Conservation (phyloP, 768 basidiomycete genomes). For the Podaxis sp. region DNA sequence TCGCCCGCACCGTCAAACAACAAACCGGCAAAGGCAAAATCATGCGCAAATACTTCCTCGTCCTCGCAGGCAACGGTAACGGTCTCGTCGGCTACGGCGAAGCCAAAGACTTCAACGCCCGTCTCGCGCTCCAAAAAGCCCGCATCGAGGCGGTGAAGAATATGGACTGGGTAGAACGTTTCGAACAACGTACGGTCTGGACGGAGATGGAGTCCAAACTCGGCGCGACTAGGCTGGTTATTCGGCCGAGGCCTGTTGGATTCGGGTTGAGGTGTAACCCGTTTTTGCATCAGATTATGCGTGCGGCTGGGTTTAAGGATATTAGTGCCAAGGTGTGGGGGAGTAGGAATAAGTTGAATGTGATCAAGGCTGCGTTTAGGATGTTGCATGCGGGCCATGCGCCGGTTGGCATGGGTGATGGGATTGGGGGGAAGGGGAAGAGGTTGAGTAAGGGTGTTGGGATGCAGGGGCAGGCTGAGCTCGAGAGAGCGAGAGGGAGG, state of each 20-base stretch:
- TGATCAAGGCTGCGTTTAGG: slow-evolving; percentile 82
- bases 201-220: slow-evolving; percentile 85
- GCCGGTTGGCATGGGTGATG: slow-evolving; percentile 80
- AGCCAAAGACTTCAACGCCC: slow-evolving; percentile 65
- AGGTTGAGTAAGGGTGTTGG: slow-evolving; percentile 77
- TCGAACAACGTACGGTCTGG: slow-evolving; percentile 94
- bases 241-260: slow-evolving; percentile 84
- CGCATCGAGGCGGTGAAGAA: slow-evolving; percentile 68
- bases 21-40: slow-evolving; percentile 97
- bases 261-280: slow-evolving; percentile 93
- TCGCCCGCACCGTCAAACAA: slow-evolving; percentile 66
- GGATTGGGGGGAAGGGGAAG: slow-evolving; percentile 69
- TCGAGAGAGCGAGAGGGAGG: slow-evolving; percentile 84
- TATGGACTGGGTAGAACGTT: slow-evolving; percentile 94
- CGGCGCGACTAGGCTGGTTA: slow-evolving; percentile 75
- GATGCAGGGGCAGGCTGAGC: slow-evolving; percentile 60
- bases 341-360: slow-evolving; percentile 81
- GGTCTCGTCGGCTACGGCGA: slow-evolving; percentile 84
- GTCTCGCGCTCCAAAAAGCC: slow-evolving; percentile 58
- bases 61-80: slow-evolving; percentile 80
- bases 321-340: slow-evolving; percentile 95
- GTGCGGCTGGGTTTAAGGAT: slow-evolving; percentile 95
- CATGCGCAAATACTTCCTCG: slow-evolving; percentile 55
- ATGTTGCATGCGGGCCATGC: slow-evolving; percentile 85
- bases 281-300: slow-evolving; percentile 83